phyloP scores from a whole-genome alignment of 2,329 filamentous ascomycete genomes.

The Nemania sp. region DNA sequence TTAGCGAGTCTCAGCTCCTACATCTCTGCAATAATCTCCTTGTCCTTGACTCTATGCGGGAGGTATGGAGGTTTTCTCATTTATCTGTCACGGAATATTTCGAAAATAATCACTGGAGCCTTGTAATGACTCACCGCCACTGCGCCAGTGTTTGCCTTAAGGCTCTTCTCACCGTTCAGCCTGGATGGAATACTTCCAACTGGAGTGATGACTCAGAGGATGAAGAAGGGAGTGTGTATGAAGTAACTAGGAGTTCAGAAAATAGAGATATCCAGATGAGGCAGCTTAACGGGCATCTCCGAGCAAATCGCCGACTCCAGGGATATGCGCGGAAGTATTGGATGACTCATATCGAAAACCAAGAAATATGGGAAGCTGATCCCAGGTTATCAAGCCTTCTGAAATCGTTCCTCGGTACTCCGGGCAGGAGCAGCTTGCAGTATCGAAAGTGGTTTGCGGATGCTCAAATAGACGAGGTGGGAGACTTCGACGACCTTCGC shows the following conservation, averaged over 20 bases:
- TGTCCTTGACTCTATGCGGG: constrained; percentile 17
- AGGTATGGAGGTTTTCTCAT: constrained; percentile 26
- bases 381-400: constrained; percentile 10
- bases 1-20: constrained; percentile 22
- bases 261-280: not conserved
- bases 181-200: no score
- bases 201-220: not conserved
- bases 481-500: not conserved
- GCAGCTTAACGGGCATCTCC: no score
- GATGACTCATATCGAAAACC: not conserved
- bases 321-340: not conserved
- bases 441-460: constrained; percentile 23
- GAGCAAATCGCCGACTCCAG: not conserved
- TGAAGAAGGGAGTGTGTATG: no score
- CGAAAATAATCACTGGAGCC: constrained; percentile 21
- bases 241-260: no score
- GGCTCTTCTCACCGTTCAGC: not conserved
- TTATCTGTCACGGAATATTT: constrained; percentile 29
- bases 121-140: constrained; percentile 2
- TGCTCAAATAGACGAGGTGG: no score
- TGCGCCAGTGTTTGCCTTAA: constrained; percentile 24
- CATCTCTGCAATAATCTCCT: constrained; percentile 29
- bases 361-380: constrained; percentile 2
- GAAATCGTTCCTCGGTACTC: constrained; percentile 28
- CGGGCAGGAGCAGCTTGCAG: not conserved